phyloP scores from a whole-genome alignment of 768 basidiomycete genomes.

The Gloeopeniophorella convolvens region DNA sequence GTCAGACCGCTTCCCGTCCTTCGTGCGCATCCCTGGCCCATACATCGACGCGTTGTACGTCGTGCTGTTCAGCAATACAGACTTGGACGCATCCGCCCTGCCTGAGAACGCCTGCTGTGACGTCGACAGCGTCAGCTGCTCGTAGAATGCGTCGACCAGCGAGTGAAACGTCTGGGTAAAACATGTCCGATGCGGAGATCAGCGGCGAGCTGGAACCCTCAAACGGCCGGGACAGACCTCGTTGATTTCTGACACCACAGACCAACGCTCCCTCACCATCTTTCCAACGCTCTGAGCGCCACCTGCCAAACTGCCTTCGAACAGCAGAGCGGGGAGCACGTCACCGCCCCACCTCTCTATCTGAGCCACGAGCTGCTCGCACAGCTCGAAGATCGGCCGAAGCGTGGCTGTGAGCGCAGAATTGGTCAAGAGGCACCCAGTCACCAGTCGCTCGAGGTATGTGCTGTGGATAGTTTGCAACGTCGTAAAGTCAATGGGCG shows the following conservation, averaged over 20 bases:
- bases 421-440: conserved; percentile 74
- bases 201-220: background rate
- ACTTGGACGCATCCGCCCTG: conserved; percentile 65
- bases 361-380: conserved; percentile 81
- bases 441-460: conserved; percentile 72
- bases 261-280: conserved; percentile 65
- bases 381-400: conserved; percentile 71
- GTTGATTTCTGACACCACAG: conserved; percentile 67
- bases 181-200: conserved; percentile 15
- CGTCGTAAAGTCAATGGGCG: conserved; percentile 76
- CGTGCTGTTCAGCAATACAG: conserved; percentile 53
- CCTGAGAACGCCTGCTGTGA: conserved; percentile 65
- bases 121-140: conserved; percentile 68
- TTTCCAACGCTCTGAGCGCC: conserved; percentile 58
- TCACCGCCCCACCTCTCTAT: conserved; percentile 93
- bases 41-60: conserved; percentile 36
- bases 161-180: conserved; percentile 54
- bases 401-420: conserved; percentile 52
- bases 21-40: conserved; percentile 40
- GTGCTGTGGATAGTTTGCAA: conserved; percentile 75
- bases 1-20: conserved; percentile 45
- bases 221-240: conserved; percentile 43
- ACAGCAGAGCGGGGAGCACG: conserved; percentile 74
- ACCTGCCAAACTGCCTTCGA: conserved; percentile 64
- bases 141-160: conserved; percentile 71